A percentile compares a stretch with the other conserved stretches of the same genome.
phyloP scores from a whole-genome alignment of 1,139 yeast genomes.

The Candida tetrigidarum region DNA sequence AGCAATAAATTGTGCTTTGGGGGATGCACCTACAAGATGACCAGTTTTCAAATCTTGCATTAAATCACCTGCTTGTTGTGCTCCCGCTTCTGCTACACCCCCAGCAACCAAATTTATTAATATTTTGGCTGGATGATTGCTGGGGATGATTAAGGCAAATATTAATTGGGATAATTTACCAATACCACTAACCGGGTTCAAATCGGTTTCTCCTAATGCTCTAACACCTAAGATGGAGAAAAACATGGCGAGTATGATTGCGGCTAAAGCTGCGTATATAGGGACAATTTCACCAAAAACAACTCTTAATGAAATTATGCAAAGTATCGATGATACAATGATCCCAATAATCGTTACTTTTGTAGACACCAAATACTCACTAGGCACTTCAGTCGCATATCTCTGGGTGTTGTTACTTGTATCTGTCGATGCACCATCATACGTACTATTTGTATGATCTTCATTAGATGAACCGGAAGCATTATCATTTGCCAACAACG shows the following conservation, averaged over 20 bases:
- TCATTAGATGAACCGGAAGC: conserved; percentile 20
- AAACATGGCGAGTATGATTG: conserved; percentile 74
- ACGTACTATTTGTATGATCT: conserved; percentile 20
- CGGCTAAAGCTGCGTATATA: conserved; percentile 64
- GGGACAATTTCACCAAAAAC: conserved; percentile 80
- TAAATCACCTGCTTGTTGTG: conserved; percentile 98
- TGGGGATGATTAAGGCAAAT: conserved; percentile 83
- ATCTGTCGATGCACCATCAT: conserved; percentile 6
- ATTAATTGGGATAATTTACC: conserved; percentile 91
- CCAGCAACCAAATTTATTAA: conserved; percentile 91
- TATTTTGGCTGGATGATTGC: conserved; percentile 76
- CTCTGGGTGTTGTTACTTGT: conserved; percentile 12
- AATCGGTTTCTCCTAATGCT: conserved; percentile 95
- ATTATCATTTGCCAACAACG: conserved; percentile 5
- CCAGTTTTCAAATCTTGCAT: conserved; percentile 98
- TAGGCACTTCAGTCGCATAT: conserved; percentile 18
- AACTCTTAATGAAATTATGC: conserved; percentile 62
- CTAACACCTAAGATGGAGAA: conserved; percentile 87
- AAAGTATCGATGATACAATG: conserved; percentile 62
- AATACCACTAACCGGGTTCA: conserved; percentile 96
- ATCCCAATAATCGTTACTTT: conserved; percentile 64
- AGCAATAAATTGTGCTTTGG: conserved; percentile 88
- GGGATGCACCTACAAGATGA: conserved; percentile 88
- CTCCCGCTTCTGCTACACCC: conserved; percentile 98
- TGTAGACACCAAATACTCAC: conserved; percentile 53